Conservation (phyloP, 148 eudicot genomes). For the Rhododendron mucronatum region DNA sequence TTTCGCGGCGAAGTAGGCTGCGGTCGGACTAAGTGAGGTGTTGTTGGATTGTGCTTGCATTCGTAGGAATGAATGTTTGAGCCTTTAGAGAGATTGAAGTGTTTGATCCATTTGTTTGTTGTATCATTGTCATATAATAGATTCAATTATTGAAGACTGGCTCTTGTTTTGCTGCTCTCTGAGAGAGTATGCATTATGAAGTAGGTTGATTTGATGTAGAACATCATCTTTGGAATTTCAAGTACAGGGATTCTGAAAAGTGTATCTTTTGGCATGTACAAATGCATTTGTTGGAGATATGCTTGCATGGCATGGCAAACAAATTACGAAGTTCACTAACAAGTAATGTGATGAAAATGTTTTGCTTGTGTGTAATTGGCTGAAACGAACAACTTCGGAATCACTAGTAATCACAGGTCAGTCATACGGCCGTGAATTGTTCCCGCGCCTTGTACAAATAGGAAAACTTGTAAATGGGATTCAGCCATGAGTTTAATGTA, state of each 20-base stretch:
- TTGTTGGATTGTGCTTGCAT: not conserved
- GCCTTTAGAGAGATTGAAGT: not conserved
- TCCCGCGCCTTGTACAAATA: not conserved
- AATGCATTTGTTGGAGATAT: not conserved
- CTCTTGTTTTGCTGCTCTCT: not conserved
- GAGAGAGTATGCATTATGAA: not conserved
- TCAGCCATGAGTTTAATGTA: not conserved
- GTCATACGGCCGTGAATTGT: too few species aligned
- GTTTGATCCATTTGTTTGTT: not conserved
- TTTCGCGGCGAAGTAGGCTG: conserved; percentile 51
- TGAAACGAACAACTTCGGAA: not conserved
- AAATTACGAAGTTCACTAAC: not conserved
- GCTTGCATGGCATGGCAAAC: not conserved
- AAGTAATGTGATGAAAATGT: not conserved
- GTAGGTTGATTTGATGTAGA: not conserved
- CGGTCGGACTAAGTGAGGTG: not conserved
- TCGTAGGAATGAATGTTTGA: not conserved
- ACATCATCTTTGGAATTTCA: not conserved
- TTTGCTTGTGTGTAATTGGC: not conserved
- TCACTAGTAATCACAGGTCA: too few species aligned
- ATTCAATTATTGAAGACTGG: not conserved
- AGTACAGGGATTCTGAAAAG: not conserved
- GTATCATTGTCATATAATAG: not conserved
- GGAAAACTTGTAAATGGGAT: not conserved
- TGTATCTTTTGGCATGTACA: not conserved